These are phyloP conservation scores for Kodamaea lidongshanica DNA, from an alignment of 805 yeast species.

Conservation along the genomic window DNA sequence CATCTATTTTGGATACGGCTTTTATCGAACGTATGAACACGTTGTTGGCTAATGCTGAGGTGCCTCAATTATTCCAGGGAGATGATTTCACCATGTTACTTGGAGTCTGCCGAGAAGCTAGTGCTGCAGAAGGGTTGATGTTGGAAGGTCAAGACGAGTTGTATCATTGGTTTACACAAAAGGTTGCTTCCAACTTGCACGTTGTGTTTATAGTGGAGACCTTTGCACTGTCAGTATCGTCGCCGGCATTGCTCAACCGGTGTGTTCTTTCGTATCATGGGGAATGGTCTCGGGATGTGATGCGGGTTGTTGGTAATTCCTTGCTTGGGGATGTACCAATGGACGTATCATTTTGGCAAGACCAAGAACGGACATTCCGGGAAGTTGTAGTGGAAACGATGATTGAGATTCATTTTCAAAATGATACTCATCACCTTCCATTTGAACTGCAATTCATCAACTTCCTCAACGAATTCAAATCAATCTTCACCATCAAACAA, in stretches of 20 bases:
- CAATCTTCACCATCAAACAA: conserved; percentile 39
- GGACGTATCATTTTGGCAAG: conserved; percentile 30
- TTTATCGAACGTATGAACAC: conserved; percentile 91
- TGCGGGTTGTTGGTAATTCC: conserved; percentile 44
- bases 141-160: conserved; percentile 66
- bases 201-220: conserved; percentile 55
- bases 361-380: conserved; percentile 19
- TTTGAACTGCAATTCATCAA: conserved; percentile 50
- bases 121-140: conserved; percentile 53
- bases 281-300: conserved; percentile 56
- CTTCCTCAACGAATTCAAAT: conserved; percentile 41
- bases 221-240: conserved; percentile 51
- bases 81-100: conserved; percentile 56
- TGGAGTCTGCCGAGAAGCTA: conserved; percentile 48
- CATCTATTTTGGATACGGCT: conserved; percentile 65
- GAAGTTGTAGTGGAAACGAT: conserved; percentile 45
- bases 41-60: conserved; percentile 84
- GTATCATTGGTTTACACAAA: conserved; percentile 65
- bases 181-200: conserved; percentile 68
- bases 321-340: conserved; percentile 45
- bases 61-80: conserved; percentile 81
- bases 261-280: conserved; percentile 91
- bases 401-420: conserved; percentile 44
- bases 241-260: conserved; percentile 86
- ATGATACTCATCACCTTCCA: no score